These are phyloP conservation scores for Ligustrum vulgare DNA, from an alignment of 257 asterid species.

Conservation along the genomic window DNA sequence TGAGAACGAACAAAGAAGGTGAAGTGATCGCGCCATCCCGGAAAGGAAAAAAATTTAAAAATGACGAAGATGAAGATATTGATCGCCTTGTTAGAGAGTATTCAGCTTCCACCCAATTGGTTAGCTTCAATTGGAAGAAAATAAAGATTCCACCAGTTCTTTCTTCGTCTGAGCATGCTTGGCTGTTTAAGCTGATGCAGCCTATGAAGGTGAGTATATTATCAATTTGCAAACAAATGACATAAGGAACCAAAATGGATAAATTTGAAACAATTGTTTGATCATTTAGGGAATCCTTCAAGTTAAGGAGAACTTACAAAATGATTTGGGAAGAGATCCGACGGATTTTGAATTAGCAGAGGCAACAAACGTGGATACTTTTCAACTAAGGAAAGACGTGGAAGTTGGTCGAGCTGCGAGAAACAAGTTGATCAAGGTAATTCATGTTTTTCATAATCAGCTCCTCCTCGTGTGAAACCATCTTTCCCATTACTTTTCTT, in stretches of 20 bases:
- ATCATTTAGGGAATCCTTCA: constrained; percentile 57
- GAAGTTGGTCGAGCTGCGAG: constrained; percentile 89
- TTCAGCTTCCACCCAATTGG: constrained; percentile 54
- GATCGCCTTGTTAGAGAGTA: constrained; percentile 74
- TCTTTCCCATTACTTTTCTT: background rate
- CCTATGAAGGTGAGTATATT: constrained; percentile 70
- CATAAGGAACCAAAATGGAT: background rate
- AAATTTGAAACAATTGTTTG: background rate
- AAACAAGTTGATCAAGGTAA: constrained; percentile 88
- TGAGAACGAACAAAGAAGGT: constrained; percentile 46
- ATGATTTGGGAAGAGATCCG: constrained; percentile 65
- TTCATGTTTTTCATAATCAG: background rate
- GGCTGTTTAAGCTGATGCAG: constrained; percentile 82
- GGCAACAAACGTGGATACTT: constrained; percentile 43
- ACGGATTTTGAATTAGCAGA: constrained; percentile 66
- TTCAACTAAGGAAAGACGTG: constrained; percentile 55
- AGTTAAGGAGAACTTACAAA: constrained; percentile 60
- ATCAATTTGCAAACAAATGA: background rate
- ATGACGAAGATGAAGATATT: constrained; percentile 46
- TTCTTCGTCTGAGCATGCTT: constrained; percentile 69
- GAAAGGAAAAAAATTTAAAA: constrained; percentile 26
- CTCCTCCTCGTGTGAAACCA: background rate
- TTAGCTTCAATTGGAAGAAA: constrained; percentile 77
- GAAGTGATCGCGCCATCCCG: constrained; percentile 33
- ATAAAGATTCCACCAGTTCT: constrained; percentile 91